phyloP scores from a whole-genome alignment of 768 basidiomycete genomes.

The Rhodotorula graminis region DNA sequence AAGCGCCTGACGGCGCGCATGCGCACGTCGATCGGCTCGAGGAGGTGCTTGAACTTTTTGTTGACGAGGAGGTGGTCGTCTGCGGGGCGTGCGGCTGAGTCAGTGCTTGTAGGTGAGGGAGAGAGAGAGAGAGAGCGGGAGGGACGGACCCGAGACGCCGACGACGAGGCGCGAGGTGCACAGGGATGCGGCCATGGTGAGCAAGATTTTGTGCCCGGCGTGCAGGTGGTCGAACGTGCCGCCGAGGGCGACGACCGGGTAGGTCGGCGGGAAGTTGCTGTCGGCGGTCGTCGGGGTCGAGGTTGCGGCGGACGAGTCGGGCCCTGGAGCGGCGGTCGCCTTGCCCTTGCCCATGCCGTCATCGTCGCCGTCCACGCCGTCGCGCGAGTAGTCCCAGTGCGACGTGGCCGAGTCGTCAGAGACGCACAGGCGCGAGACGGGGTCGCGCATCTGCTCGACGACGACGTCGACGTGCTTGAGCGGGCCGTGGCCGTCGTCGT shows the following conservation, averaged over 20 bases:
- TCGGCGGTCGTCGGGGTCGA: background rate
- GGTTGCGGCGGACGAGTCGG: background rate
- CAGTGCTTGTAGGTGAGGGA: background rate
- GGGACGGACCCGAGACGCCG: slow-evolving; percentile 69
- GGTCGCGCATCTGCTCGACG: slow-evolving; percentile 6
- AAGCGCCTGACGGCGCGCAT: slow-evolving; percentile 62
- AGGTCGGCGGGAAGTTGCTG: background rate
- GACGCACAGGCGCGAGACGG: background rate
- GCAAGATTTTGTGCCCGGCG: slow-evolving; percentile 91
- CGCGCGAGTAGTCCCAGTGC: background rate
- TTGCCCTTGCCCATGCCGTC: background rate
- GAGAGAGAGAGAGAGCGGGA: background rate
- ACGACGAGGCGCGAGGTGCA: slow-evolving; percentile 74
- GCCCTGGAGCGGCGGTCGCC: too few relatives aligned
- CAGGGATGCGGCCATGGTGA: slow-evolving; percentile 86
- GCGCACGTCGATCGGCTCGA: slow-evolving; percentile 62
- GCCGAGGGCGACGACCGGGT: slow-evolving; percentile 68
- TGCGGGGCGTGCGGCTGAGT: slow-evolving; percentile 41
- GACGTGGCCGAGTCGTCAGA: background rate
- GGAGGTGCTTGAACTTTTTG: slow-evolving; percentile 64
- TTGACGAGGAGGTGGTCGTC: slow-evolving; percentile 66
- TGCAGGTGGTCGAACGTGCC: slow-evolving; percentile 99
- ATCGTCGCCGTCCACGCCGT: background rate
- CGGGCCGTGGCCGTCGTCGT: background rate
- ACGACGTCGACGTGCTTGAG: slow-evolving; percentile 28